Conservation (phyloP, 2,329 filamentous ascomycete species). For the Xylaria sp. region DNA sequence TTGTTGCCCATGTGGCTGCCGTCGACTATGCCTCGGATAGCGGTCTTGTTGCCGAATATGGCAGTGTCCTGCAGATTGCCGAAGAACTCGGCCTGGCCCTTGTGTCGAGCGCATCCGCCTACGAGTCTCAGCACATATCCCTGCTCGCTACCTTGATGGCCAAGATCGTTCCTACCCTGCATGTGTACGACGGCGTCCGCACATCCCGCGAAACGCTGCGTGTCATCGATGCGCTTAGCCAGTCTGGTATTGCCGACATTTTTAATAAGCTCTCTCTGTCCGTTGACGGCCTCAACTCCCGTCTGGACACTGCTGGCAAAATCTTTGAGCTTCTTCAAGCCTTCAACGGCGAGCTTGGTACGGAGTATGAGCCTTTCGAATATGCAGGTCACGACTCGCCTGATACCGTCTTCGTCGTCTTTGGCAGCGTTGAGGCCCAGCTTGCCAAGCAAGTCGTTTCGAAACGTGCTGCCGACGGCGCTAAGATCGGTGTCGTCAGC, state of each 20-base stretch:
- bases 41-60: conserved; percentile 87
- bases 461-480: conserved; percentile 72
- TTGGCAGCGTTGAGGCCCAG: conserved; percentile 90
- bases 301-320: conserved; percentile 74
- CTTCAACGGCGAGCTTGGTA: conserved; percentile 91
- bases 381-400: conserved; percentile 84
- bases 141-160: conserved; percentile 85
- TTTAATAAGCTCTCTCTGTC: conserved; percentile 70
- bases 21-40: conserved; percentile 76
- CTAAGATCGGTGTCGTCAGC: conserved; percentile 84
- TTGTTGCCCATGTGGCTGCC: conserved; percentile 90
- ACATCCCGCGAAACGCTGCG: conserved; percentile 82
- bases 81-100: conserved; percentile 91
- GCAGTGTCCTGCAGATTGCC: conserved; percentile 75
- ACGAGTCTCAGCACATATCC: conserved; percentile 95
- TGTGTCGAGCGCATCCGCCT: conserved; percentile 82
- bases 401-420: conserved; percentile 85
- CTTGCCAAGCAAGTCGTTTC: conserved; percentile 80
- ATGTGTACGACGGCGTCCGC: conserved; percentile 86
- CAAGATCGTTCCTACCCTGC: conserved; percentile 78
- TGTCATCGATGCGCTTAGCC: conserved; percentile 80
- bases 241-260: conserved; percentile 69
- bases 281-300: conserved; percentile 66
- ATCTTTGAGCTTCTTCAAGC: conserved; percentile 70
- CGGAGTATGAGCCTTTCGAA: conserved; percentile 91